Percentiles rank a stretch among this genome's conserved stretches.
Conservation (phyloP, 257 asterid species). For the Nicotiana undulata region DNA sequence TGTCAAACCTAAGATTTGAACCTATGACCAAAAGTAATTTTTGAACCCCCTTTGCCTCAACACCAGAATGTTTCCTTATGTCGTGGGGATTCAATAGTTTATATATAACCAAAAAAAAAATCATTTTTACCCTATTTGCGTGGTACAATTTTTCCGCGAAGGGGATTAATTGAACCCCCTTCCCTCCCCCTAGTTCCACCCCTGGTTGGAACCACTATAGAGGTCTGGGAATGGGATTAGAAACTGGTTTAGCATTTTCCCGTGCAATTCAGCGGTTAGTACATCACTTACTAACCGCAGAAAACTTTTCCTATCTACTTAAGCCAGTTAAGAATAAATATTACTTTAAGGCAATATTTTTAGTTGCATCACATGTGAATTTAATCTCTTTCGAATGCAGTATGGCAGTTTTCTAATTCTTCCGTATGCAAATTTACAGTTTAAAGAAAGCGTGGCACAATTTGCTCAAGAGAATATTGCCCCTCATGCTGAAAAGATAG, state of each 20-base stretch:
- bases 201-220: not conserved
- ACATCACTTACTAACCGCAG: not conserved
- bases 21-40: too few relatives aligned
- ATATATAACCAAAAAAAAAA: too few relatives aligned
- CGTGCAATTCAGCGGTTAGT: too few relatives aligned
- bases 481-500: slow-evolving; percentile 84
- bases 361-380: not conserved
- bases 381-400: not conserved
- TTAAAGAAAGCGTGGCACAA: slow-evolving; percentile 89
- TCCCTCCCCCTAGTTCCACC: too few relatives aligned
- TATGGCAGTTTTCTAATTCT: not conserved
- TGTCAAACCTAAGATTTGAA: too few relatives aligned
- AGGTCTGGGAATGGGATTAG: not conserved
- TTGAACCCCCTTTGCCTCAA: too few relatives aligned
- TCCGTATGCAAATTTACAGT: slow-evolving; percentile 32
- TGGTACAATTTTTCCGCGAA: too few relatives aligned
- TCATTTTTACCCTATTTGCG: too few relatives aligned
- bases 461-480: slow-evolving; percentile 90
- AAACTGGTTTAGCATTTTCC: not conserved
- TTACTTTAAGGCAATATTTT: not conserved
- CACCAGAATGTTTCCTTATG: too few relatives aligned
- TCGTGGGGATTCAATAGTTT: too few relatives aligned
- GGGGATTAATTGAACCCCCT: too few relatives aligned
- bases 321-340: not conserved
- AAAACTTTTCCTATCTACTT: not conserved